A percentile compares a stretch with the other conserved stretches of the same genome.
Evolutionary conservation across 148 eudicot species (phyloP).

Genomic region (Talinum fruticosum): DNA sequence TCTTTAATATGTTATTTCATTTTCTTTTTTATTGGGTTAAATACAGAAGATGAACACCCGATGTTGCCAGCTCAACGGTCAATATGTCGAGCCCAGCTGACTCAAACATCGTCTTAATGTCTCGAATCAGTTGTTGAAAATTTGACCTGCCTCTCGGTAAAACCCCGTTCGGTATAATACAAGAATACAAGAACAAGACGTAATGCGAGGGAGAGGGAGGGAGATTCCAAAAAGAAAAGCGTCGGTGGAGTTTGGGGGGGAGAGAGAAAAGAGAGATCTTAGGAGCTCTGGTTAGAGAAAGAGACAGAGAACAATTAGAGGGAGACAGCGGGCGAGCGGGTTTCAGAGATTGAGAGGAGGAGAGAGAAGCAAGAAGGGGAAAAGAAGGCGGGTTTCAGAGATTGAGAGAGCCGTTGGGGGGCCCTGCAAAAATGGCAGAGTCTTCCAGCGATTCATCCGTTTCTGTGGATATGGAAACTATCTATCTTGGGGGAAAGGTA

Average conservation of each 20-base stretch:
- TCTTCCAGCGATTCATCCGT: constrained; percentile 61
- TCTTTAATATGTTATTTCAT: no score
- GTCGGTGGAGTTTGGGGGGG: constrained; percentile 27
- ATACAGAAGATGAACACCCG: not conserved
- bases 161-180: not conserved
- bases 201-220: not conserved
- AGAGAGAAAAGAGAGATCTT: constrained; percentile 26
- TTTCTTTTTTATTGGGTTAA: no score
- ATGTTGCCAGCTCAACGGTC: constrained; percentile 33
- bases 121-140: not conserved
- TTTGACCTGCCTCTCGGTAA: not conserved
- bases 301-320: constrained; percentile 25
- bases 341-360: not conserved
- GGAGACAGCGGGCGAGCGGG: constrained; percentile 3
- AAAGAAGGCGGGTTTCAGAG: not conserved
- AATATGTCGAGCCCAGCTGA: constrained; percentile 3
- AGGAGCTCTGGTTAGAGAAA: constrained; percentile 23
- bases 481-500: constrained; percentile 92
- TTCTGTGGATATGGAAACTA: constrained; percentile 79
- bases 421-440: constrained; percentile 48
- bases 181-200: not conserved
- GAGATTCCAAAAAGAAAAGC: constrained; percentile 23
- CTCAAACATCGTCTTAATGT: constrained; percentile 8
- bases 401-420: constrained; percentile 33
- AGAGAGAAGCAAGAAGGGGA: not conserved